Evolutionary conservation across 1,284 basidiomycete genomes (phyloP).

Genomic region (Melampsora americana): DNA sequence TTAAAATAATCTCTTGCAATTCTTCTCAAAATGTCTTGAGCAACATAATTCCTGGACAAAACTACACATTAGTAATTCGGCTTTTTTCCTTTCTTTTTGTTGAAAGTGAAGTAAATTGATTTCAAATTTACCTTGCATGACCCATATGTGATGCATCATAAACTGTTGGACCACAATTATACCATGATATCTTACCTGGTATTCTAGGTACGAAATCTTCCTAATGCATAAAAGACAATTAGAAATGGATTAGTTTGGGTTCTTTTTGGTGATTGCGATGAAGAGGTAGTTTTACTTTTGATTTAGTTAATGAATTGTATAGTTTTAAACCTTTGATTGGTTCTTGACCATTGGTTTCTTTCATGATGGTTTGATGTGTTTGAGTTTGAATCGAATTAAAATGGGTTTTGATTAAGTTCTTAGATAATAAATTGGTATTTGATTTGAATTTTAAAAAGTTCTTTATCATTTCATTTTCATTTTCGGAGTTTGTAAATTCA

Average conservation of each 20-base stretch:
- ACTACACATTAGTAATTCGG: no score
- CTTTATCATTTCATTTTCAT: neutral
- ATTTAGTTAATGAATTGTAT: conserved; percentile 89
- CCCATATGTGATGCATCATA: conserved; percentile 99
- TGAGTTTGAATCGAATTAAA: no score
- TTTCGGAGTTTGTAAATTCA: no score
- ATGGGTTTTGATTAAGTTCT: no score
- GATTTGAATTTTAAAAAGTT: neutral
- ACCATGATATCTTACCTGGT: conserved; percentile 92
- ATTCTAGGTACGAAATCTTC: conserved; percentile 77
- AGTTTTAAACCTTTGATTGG: conserved; percentile 63
- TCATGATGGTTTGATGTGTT: no score
- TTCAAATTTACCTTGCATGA: conserved; percentile 81
- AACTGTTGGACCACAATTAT: conserved; percentile 93
- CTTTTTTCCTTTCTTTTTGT: neutral
- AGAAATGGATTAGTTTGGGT: neutral
- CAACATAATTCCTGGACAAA: conserved; percentile 94
- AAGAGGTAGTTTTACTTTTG: conserved; percentile 64
- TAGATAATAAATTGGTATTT: no score
- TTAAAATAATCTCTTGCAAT: conserved; percentile 95
- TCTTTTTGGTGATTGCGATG: no score
- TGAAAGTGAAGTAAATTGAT: conserved; percentile 7
- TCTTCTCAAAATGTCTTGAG: conserved; percentile 89
- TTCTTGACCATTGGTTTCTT: conserved; percentile 53
- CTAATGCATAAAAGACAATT: conserved; percentile 54